Conservation (phyloP, 2,329 filamentous ascomycete species). For the Davidsoniella neocaledoniae region DNA sequence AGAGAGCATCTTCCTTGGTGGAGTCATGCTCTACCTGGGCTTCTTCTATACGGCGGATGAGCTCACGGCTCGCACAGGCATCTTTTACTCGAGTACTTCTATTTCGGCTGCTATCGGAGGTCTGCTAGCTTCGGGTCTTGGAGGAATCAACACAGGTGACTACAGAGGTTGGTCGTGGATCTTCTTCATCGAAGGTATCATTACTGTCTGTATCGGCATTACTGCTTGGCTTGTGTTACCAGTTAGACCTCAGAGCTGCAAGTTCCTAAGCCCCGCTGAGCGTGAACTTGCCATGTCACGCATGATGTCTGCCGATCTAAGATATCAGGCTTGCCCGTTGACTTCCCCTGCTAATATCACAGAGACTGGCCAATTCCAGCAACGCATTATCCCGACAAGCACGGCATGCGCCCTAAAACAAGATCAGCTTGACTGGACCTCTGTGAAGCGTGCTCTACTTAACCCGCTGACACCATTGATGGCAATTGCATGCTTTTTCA, state of each 20-base stretch:
- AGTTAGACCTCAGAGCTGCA: constrained; percentile 22
- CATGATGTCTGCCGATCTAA: constrained; percentile 12
- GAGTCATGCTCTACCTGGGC: constrained; percentile 16
- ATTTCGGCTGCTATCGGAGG: constrained; percentile 48
- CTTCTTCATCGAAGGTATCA: constrained; percentile 26
- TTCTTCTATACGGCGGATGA: constrained; percentile 17
- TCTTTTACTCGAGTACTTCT: constrained; percentile 40
- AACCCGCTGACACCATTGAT: constrained; percentile 15
- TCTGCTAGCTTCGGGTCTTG: constrained; percentile 27
- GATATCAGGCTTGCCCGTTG: background rate
- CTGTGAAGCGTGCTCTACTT: constrained; percentile 13
- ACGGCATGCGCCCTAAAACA: background rate
- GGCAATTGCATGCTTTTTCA: constrained; percentile 15
- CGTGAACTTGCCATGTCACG: constrained; percentile 21
- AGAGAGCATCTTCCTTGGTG: constrained; percentile 16
- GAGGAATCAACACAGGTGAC: constrained; percentile 21
- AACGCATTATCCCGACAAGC: background rate
- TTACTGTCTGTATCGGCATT: constrained; percentile 21
- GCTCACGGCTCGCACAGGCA: constrained; percentile 15
- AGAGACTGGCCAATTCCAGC: background rate
- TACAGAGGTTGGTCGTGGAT: constrained; percentile 29
- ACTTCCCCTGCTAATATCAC: background rate
- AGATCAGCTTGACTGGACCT: constrained; percentile 7
- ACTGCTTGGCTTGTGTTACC: constrained; percentile 23
- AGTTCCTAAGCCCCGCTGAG: constrained; percentile 25